Evolutionary conservation across 164 flowering plant genomes (phyloP).

Genomic region (Akebia trifoliata): DNA sequence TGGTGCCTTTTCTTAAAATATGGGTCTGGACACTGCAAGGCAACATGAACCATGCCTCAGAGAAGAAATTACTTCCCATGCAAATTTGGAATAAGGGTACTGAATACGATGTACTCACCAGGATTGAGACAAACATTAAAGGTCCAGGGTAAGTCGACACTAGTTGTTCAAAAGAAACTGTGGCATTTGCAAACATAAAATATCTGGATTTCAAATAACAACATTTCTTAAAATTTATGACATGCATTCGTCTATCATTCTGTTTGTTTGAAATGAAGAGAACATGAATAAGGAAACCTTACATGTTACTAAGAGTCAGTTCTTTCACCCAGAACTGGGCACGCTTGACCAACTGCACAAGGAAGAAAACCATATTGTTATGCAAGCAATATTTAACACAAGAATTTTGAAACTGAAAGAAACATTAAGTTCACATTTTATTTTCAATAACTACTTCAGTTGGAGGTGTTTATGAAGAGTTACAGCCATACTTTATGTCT

Average conservation of each 20-base stretch:
- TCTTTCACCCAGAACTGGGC: constrained; percentile 79
- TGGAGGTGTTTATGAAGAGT: constrained; percentile 15
- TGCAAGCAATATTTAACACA: constrained; percentile 4
- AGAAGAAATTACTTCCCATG: background rate
- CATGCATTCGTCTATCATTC: background rate
- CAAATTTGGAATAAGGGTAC: background rate
- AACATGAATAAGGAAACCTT: constrained; percentile 21
- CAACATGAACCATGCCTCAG: background rate
- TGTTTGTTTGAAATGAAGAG: background rate
- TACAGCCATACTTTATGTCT: constrained; percentile 59
- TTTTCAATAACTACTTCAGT: constrained; percentile 4
- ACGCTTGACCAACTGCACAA: constrained; percentile 70
- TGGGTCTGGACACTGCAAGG: constrained; percentile 92
- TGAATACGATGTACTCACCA: constrained; percentile 48
- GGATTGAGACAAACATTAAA: constrained; percentile 58
- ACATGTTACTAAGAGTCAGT: constrained; percentile 66
- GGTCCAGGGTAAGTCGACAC: constrained; percentile 87
- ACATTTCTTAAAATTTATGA: background rate
- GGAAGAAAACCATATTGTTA: background rate
- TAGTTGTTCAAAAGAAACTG: constrained; percentile 62
- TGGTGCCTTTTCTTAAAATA: constrained; percentile 91
- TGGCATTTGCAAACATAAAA: constrained; percentile 86
- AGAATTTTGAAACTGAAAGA: background rate
- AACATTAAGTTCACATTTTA: background rate
- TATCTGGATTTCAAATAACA: constrained; percentile 43